These are phyloP conservation scores for Fragaria nilgerrensis DNA, from an alignment of 306 rosid genomes.

Conservation along the genomic window DNA sequence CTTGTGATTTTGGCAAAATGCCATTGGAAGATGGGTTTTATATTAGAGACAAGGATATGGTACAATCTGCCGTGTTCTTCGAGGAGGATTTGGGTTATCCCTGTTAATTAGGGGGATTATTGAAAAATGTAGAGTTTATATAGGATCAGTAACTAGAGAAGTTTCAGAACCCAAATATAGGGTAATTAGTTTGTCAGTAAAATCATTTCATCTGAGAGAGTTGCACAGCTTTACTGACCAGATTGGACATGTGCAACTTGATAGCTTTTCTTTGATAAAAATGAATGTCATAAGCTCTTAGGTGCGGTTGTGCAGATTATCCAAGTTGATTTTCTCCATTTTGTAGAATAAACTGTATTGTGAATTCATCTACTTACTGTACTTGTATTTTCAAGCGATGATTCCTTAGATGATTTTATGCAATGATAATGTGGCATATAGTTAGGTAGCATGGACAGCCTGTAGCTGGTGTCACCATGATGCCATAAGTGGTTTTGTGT, in stretches of 20 bases:
- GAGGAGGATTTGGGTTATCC: background rate
- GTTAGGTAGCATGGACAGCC: background rate
- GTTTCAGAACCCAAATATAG: background rate
- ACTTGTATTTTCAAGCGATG: background rate
- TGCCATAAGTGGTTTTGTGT: background rate
- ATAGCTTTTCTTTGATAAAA: slow-evolving; percentile 4
- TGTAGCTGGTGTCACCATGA: background rate
- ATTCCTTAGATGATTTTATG: background rate
- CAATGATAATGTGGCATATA: background rate
- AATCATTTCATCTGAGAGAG: background rate
- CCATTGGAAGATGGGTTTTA: background rate
- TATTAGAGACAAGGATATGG: background rate
- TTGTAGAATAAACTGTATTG: background rate
- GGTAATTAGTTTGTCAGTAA: background rate
- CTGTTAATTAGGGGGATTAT: background rate
- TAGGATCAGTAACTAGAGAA: background rate
- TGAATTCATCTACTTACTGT: background rate
- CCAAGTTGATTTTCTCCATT: background rate
- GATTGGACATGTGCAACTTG: background rate
- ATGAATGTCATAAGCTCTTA: background rate
- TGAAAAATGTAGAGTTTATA: background rate
- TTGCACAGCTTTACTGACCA: background rate
- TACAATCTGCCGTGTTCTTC: background rate
- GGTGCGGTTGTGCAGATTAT: background rate
- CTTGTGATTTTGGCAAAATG: background rate